These are phyloP conservation scores for Heritiera littoralis DNA, from an alignment of 345 rosid species.

Conservation along the genomic window DNA sequence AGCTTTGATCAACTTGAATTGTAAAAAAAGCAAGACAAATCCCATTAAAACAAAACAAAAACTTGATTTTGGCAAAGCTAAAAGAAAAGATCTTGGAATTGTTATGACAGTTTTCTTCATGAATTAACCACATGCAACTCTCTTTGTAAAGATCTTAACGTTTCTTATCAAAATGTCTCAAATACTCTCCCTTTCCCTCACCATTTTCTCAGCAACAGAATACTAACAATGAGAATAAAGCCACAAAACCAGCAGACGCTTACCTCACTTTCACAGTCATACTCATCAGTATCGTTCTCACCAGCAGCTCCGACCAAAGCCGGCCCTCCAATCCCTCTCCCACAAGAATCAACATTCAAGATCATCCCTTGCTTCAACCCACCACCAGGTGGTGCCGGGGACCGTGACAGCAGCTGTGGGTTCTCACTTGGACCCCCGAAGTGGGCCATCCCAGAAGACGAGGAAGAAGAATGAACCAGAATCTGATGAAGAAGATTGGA, in stretches of 20 bases:
- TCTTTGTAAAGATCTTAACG: background rate
- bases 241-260: conserved; percentile 6
- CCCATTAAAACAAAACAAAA: background rate
- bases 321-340: conserved; percentile 37
- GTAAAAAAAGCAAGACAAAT: background rate
- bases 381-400: conserved; percentile 28
- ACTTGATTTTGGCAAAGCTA: background rate
- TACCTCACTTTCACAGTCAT: conserved; percentile 87
- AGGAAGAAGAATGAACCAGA: conserved; percentile 55
- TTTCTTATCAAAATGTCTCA: background rate
- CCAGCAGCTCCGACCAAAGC: conserved; percentile 51
- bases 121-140: background rate
- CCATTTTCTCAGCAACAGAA: conserved; percentile 20
- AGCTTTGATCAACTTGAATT: conserved; percentile 1
- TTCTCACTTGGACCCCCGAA: conserved; percentile 13
- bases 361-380: conserved; percentile 24
- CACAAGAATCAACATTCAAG: conserved; percentile 27
- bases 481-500: conserved; percentile 65
- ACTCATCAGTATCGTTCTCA: conserved; percentile 63
- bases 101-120: background rate
- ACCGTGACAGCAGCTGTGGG: conserved; percentile 17
- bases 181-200: conserved; percentile 6
- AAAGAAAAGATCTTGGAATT: background rate
- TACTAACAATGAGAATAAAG: background rate
- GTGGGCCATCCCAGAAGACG: conserved; percentile 29